Base-by-base conservation (phyloP, 2,329 filamentous ascomycete species). In the Aureobasidium uvarum region DNA sequence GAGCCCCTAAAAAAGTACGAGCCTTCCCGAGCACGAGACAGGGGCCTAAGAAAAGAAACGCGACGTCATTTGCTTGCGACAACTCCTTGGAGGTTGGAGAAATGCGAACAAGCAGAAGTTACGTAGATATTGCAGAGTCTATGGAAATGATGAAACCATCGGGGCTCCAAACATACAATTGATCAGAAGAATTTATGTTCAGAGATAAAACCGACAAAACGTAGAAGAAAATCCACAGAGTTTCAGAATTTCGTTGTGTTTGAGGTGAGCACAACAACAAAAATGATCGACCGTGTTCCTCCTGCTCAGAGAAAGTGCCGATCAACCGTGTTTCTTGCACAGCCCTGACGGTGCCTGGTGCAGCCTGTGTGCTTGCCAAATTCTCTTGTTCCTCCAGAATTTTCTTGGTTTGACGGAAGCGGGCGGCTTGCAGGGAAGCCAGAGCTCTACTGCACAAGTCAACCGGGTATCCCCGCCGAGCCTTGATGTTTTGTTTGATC, bases 401-500 rank as follows among this genome's bases (percentile, higher is more conserved):
- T 36, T 46, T 48, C n/a, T 25, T 46, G 23, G 31, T 28, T 48
- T 51, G 25, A 7, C 28, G 56, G 56, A 60, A 60, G 56, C 13
- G 41, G 28, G 41, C 55, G 55, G 55, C 55, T 59, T 36, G 55
- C 55, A 16, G 6, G 8, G 23, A 33, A 16, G 20, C 39, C 25
- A 25, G 25, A 25, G 25, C 25, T 25, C 28, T 56, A n/a, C 41
- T 60, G 56, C 56, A 60, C 56, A 48, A 60, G n/a, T 60, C 56
- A 60, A 60, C 56, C 56, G 56, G 56, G 56, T 60, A 60, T 60
- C 56, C 41, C 43, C 41, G 56, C 56, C 31, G 43, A 36, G 31
- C 6, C 56, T 38, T 46, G 41, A 58, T 60, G 56, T 60, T 60
- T 46, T 60, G 56, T 60, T 60, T 60, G 56, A 60, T 60, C 56